These are phyloP conservation scores for Intubia oerlemansii DNA, from an alignment of 2,329 filamentous ascomycete species.

Conservation along the genomic window DNA sequence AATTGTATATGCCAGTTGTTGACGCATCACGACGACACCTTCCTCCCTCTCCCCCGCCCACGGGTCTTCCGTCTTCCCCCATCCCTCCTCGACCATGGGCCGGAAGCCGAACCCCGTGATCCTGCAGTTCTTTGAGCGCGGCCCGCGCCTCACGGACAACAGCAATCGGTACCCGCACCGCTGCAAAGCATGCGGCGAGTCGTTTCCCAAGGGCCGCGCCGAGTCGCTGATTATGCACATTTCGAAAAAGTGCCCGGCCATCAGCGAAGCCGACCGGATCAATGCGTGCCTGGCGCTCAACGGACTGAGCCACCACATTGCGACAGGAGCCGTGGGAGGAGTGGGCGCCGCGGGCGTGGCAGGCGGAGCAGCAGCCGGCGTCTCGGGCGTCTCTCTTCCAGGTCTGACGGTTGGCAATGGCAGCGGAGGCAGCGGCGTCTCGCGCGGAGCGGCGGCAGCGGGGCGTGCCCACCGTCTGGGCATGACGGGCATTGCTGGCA, in stretches of 20 bases:
- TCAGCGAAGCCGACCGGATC: constrained; percentile 53
- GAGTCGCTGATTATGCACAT: constrained; percentile 67
- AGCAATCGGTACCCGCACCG: constrained; percentile 86
- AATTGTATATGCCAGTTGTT: too few relatives aligned
- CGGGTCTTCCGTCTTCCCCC: too few relatives aligned
- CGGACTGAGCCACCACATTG: constrained; percentile 28
- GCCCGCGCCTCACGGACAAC: constrained; percentile 67
- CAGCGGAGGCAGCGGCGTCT: too few relatives aligned
- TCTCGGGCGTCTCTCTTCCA: too few relatives aligned
- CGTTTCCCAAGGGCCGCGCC: constrained; percentile 75
- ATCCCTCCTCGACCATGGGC: constrained; percentile 56
- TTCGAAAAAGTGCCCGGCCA: constrained; percentile 67
- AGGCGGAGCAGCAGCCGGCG: too few relatives aligned
- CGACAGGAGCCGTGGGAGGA: constrained; percentile 8
- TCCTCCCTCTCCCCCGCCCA: too few relatives aligned
- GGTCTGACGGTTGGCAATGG: too few relatives aligned
- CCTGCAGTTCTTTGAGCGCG: constrained; percentile 71
- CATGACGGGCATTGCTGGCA: constrained; percentile 2
- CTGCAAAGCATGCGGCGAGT: constrained; percentile 72
- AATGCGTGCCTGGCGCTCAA: constrained; percentile 53
- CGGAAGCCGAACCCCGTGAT: constrained; percentile 70
- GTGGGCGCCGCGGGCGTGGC: constrained; percentile 8
- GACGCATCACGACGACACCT: too few relatives aligned
- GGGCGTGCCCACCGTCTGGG: constrained; percentile 1
- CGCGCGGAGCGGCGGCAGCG: constrained; percentile 3